Evolutionary conservation across 106 monocot genomes (phyloP), one percentile per base, ranked within the genome.

Genomic region (Triglochin maritima): DNA sequence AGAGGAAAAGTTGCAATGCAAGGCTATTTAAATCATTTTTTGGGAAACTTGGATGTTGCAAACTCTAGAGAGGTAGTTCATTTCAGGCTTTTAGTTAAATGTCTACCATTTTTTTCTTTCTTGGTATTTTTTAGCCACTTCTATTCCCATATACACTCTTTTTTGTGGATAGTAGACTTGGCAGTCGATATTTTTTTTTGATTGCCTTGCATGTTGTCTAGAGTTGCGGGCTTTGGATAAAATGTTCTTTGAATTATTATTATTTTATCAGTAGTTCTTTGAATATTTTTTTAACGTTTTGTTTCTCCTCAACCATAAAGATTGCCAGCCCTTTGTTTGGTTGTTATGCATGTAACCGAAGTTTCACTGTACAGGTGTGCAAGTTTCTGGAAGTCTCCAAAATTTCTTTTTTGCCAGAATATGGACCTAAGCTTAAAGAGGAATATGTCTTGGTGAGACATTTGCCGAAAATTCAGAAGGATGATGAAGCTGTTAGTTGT

Each of bases 361-460:
- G 29, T 29, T 29, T 29, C 0, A 29, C 29, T 9, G 14, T 80
- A 64, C 80, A 98, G 98, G 98, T 98, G 65, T 98, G 98, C 64
- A 82, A 82, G 70, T 98, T 98, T 78, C 79, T 98, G 84, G 98
- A 92, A 75, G 98, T 98, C 51, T 98, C 98, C 3, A 76, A 70
- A 73, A 66, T 98, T 71, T 98, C 98, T 6, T 98, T 98, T 84
- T 78, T 74, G 46, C 84, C 88, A 54, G 98, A 92, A 64, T 98
- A 98, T 74, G 98, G 98, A 63, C 88, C 92, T 72, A 98, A 98
- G 74, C 80, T 98, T 64, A 98, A 98, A 68, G 98, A 98, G 64
- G 88, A 86, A 68, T 98, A 84, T 77, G 88, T 98, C 67, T 72
- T 75, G 59, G 92, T 89, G 51, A 79, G 69, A 59, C 98, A 98